These are phyloP conservation scores for Marasmius fiardii DNA, from an alignment of 1,284 basidiomycete species.

Conservation along the genomic window DNA sequence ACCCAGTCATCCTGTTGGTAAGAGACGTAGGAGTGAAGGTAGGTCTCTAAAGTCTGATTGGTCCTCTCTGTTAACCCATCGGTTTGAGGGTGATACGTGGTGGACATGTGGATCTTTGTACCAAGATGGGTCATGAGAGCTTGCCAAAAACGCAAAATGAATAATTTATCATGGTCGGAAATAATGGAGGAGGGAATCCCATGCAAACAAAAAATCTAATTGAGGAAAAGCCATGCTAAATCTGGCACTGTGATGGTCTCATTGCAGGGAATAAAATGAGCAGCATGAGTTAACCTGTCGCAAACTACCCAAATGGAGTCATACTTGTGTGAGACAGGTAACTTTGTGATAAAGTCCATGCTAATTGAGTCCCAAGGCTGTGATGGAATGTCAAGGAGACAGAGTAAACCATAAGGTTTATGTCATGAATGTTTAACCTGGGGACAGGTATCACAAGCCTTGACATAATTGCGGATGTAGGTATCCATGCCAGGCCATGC, in stretches of 20 bases:
- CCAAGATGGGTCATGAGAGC: slow-evolving; percentile 20
- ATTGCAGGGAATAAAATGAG: slow-evolving; percentile 10
- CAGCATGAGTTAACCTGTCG: slow-evolving; percentile 21
- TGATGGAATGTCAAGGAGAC: slow-evolving; percentile 21
- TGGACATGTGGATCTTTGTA: slow-evolving; percentile 25
- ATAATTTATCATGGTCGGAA: slow-evolving; percentile 28
- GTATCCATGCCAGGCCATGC: slow-evolving; percentile 28
- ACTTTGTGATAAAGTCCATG: slow-evolving; percentile 34
- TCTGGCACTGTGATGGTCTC: background rate
- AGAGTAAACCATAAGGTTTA: slow-evolving; percentile 21
- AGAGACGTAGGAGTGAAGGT: slow-evolving; percentile 31
- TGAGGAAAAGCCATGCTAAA: slow-evolving; percentile 1
- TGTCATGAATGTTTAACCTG: slow-evolving; percentile 20
- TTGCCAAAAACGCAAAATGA: slow-evolving; percentile 29
- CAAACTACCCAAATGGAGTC: no score
- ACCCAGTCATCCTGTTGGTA: slow-evolving; percentile 46
- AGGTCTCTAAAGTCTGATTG: slow-evolving; percentile 40
- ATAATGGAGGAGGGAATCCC: background rate
- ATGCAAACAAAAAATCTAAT: background rate
- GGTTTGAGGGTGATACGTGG: slow-evolving; percentile 26
- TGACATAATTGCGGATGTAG: slow-evolving; percentile 20
- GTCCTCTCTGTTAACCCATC: slow-evolving; percentile 39
- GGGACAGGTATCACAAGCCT: slow-evolving; percentile 23
- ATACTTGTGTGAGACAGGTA: slow-evolving; percentile 35
- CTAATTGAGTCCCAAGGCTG: slow-evolving; percentile 33